Evolutionary conservation across 2,329 filamentous ascomycete species (phyloP).

Genomic region (Pseudovirgaria hyperparasitica): DNA sequence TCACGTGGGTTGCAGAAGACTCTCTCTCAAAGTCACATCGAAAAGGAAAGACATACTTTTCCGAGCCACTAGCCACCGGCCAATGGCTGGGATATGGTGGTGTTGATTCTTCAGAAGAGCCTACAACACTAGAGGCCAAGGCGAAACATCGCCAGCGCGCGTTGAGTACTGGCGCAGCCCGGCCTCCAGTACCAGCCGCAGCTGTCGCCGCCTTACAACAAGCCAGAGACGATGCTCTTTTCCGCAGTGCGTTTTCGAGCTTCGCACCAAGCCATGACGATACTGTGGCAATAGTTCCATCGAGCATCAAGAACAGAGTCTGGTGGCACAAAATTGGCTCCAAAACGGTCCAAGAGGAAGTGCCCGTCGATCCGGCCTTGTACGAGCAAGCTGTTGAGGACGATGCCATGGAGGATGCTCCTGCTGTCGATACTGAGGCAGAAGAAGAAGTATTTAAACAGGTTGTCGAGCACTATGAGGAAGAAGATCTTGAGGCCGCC

Average conservation of each 20-base stretch:
- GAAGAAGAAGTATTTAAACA: slow-evolving; percentile 25
- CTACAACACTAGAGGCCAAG: slow-evolving; percentile 49
- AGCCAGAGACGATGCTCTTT: slow-evolving; percentile 60
- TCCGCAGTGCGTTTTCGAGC: slow-evolving; percentile 65
- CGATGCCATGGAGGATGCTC: slow-evolving; percentile 19
- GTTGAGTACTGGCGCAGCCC: slow-evolving; percentile 50
- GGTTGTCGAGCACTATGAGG: slow-evolving; percentile 24
- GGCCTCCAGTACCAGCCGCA: slow-evolving; percentile 35
- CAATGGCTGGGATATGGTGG: slow-evolving; percentile 49
- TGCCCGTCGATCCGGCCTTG: slow-evolving; percentile 40
- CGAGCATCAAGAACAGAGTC: slow-evolving; percentile 51
- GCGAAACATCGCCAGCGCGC: slow-evolving; percentile 60
- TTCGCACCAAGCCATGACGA: slow-evolving; percentile 70
- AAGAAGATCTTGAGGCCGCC: slow-evolving; percentile 13
- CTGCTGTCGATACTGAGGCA: slow-evolving; percentile 19
- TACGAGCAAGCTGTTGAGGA: slow-evolving; percentile 21
- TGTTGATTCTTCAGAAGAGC: slow-evolving; percentile 27
- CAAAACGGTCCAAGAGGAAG: slow-evolving; percentile 50
- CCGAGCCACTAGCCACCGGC: slow-evolving; percentile 51
- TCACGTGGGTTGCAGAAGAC: slow-evolving; percentile 40
- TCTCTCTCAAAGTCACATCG: slow-evolving; percentile 34
- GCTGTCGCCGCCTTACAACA: slow-evolving; percentile 33
- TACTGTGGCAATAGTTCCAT: slow-evolving; percentile 55
- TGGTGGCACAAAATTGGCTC: slow-evolving; percentile 68
- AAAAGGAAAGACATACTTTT: slow-evolving; percentile 46